Conservation (phyloP, 345 rosid species). For the Conringia planisiliqua region DNA sequence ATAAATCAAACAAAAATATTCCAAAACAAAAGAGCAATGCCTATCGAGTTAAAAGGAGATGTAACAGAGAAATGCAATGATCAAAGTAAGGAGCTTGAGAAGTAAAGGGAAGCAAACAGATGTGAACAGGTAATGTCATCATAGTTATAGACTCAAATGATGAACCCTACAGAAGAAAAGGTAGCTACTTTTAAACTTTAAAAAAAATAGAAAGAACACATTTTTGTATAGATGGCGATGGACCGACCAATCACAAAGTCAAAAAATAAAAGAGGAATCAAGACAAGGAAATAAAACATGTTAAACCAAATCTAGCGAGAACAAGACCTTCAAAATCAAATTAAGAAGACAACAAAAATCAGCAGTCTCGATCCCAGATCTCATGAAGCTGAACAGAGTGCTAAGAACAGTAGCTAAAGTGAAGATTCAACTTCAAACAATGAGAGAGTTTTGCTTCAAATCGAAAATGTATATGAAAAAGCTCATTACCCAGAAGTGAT, state of each 20-base stretch:
- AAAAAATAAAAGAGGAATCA: background rate
- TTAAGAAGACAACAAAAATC: too few species aligned
- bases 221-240: background rate
- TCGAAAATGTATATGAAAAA: background rate
- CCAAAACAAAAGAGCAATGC: background rate
- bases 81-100: slow-evolving; percentile 13
- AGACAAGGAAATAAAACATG: background rate
- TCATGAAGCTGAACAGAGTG: background rate
- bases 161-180: slow-evolving; percentile 31
- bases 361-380: slow-evolving; percentile 17
- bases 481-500: background rate
- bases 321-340: background rate
- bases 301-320: background rate
- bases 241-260: background rate
- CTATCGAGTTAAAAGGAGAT: background rate
- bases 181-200: slow-evolving; percentile 1
- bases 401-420: background rate
- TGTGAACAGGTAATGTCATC: background rate
- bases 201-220: slow-evolving; percentile 6
- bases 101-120: background rate
- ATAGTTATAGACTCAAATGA: slow-evolving; percentile 22
- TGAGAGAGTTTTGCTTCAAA: background rate
- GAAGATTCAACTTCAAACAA: slow-evolving; percentile 6
- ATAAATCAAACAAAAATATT: background rate
- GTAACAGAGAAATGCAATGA: slow-evolving; percentile 25